Percentiles rank a stretch among this genome's conserved stretches.
Evolutionary conservation across 164 flowering plant genomes (phyloP).

Genomic region (Litsea cubeba): DNA sequence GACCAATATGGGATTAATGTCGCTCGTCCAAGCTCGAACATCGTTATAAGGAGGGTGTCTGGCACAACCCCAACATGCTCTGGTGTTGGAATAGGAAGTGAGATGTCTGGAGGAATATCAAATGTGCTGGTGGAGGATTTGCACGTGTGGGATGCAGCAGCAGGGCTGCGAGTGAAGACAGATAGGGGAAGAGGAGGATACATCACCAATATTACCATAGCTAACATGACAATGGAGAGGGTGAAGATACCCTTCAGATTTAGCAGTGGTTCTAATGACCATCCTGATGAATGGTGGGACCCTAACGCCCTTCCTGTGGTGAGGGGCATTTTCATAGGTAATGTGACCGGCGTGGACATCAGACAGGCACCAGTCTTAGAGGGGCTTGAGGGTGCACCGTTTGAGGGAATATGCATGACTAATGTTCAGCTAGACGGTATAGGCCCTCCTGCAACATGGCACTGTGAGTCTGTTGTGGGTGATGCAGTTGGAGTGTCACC

Average conservation of each 20-base stretch:
- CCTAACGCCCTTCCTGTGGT: constrained; percentile 67
- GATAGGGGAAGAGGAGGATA: constrained; percentile 92
- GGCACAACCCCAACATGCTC: constrained; percentile 99
- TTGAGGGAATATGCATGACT: constrained; percentile 62
- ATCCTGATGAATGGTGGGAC: constrained; percentile 51
- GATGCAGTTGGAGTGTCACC: constrained; percentile 53
- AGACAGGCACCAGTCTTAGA: constrained; percentile 56
- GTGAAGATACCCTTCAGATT: constrained; percentile 87
- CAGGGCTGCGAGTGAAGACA: constrained; percentile 87
- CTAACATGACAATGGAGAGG: constrained; percentile 62
- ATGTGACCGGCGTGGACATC: constrained; percentile 58
- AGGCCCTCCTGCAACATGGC: constrained; percentile 51
- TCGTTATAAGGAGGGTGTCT: constrained; percentile 67
- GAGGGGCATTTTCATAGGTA: constrained; percentile 57
- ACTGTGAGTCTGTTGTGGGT: constrained; percentile 70
- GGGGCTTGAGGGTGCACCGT: constrained; percentile 69
- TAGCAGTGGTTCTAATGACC: constrained; percentile 91
- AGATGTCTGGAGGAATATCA: constrained; percentile 95
- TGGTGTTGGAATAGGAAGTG: constrained; percentile 98
- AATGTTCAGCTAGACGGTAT: constrained; percentile 63
- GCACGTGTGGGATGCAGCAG: constrained; percentile 74
- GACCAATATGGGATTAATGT: constrained; percentile 85
- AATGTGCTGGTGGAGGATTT: constrained; percentile 61
- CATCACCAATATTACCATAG: constrained; percentile 60
- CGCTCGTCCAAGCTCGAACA: constrained; percentile 84